phyloP scores from a whole-genome alignment of 2,329 filamentous ascomycete genomes.

The Metarhizium brunneum region DNA sequence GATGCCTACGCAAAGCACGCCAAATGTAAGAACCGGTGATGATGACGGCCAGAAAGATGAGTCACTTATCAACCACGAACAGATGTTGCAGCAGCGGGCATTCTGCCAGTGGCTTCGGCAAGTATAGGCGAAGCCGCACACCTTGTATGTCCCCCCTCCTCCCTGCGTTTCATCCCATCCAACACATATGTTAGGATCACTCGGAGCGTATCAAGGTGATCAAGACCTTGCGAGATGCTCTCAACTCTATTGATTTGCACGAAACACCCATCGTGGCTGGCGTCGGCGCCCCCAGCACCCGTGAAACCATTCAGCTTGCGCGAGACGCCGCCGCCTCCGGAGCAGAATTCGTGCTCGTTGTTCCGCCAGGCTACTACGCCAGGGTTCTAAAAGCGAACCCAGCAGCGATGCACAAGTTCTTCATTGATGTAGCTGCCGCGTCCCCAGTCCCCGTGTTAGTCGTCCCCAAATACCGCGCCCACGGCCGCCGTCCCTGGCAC shows the following conservation, averaged over 20 bases:
- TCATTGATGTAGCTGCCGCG: background rate
- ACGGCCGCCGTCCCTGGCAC: no score
- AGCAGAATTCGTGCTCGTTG: background rate
- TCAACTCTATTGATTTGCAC: background rate
- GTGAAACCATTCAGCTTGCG: background rate
- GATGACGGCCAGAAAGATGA: rapidly evolving
- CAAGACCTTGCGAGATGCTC: background rate
- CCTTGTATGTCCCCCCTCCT: background rate
- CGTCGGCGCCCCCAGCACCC: background rate
- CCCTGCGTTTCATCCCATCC: background rate
- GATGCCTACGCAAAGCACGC: background rate
- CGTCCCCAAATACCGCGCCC: no score
- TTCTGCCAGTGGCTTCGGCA: background rate
- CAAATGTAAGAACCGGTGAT: background rate
- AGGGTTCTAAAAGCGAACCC: background rate
- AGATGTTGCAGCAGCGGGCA: background rate
- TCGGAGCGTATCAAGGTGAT: background rate
- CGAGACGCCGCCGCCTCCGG: background rate
- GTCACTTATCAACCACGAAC: background rate
- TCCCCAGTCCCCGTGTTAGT: background rate
- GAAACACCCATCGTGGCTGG: background rate
- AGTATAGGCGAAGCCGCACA: background rate
- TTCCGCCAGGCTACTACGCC: background rate
- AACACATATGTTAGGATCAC: background rate
- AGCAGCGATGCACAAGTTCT: background rate